Conservation (phyloP, 345 rosid genomes). For the Trapa incisa region DNA sequence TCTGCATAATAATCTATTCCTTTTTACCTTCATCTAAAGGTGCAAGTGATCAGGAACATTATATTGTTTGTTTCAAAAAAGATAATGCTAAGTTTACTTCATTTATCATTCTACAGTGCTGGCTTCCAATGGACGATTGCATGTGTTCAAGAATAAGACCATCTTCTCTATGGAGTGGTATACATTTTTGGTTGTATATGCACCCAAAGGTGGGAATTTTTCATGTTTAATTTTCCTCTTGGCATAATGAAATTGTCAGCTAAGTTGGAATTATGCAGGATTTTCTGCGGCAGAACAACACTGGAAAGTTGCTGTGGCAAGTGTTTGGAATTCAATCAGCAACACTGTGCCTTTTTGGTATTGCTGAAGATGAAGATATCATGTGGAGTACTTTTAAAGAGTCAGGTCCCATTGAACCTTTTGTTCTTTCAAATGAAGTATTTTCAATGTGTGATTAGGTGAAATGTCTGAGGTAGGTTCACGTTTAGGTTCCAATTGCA, state of each 20-base stretch:
- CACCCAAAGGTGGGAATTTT: constrained; percentile 76
- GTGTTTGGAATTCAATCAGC: constrained; percentile 73
- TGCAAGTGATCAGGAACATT: not conserved
- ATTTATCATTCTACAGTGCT: constrained; percentile 48
- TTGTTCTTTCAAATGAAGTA: constrained; percentile 1
- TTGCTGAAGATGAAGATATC: constrained; percentile 77
- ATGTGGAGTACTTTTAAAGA: constrained; percentile 77
- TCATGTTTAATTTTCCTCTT: not conserved
- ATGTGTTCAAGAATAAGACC: constrained; percentile 66
- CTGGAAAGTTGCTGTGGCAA: constrained; percentile 91
- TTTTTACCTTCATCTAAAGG: not conserved
- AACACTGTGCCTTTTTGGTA: constrained; percentile 73
- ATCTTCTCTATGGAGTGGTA: constrained; percentile 46
- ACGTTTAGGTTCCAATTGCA: not conserved
- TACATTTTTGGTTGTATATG: constrained; percentile 91
- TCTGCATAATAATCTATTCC: not conserved
- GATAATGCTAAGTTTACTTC: not conserved
- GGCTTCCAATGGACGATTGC: constrained; percentile 93
- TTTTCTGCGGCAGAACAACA: constrained; percentile 87
- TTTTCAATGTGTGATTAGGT: not conserved
- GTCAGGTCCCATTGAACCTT: constrained; percentile 39
- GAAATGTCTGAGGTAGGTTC: not conserved
- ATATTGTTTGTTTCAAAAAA: not conserved
- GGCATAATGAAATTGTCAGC: constrained; percentile 5
- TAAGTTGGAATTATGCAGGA: constrained; percentile 36